phyloP scores from a whole-genome alignment of 768 basidiomycete species.

The Psilocybe sp. region DNA sequence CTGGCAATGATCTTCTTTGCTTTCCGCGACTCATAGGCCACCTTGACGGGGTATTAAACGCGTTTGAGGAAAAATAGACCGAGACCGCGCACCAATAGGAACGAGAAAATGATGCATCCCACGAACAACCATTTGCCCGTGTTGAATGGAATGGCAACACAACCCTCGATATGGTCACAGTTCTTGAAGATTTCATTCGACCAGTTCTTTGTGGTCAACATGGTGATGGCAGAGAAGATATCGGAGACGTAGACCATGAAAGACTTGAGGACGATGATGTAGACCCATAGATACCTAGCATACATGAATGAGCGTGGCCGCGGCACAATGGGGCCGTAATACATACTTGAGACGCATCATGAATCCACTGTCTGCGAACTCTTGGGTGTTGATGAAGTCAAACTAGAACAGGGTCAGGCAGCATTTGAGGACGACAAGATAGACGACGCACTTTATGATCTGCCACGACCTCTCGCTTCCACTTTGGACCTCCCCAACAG shows the following conservation, averaged over 20 bases:
- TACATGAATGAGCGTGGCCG: background rate
- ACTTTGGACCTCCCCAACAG: conserved; percentile 67
- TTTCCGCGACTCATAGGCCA: conserved; percentile 91
- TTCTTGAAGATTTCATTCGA: conserved; percentile 86
- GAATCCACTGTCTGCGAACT: conserved; percentile 88
- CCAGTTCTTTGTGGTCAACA: conserved; percentile 91
- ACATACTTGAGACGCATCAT: conserved; percentile 83
- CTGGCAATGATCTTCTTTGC: conserved; percentile 91
- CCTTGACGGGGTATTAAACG: conserved; percentile 26
- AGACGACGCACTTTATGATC: conserved; percentile 83
- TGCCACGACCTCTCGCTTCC: conserved; percentile 96
- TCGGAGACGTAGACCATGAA: conserved; percentile 96
- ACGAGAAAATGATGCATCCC: conserved; percentile 98
- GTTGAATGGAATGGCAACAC: conserved; percentile 83
- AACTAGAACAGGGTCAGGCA: conserved; percentile 58
- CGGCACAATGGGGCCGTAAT: background rate
- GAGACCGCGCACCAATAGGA: conserved; percentile 68
- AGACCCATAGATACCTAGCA: conserved; percentile 86
- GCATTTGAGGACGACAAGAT: conserved; percentile 1
- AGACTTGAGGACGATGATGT: conserved; percentile 90
- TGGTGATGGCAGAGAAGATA: conserved; percentile 95
- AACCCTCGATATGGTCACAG: conserved; percentile 61
- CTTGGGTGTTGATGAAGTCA: conserved; percentile 92
- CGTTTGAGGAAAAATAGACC: background rate
- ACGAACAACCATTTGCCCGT: conserved; percentile 97